phyloP scores from a whole-genome alignment of 345 rosid genomes.

The Adansonia digitata region DNA sequence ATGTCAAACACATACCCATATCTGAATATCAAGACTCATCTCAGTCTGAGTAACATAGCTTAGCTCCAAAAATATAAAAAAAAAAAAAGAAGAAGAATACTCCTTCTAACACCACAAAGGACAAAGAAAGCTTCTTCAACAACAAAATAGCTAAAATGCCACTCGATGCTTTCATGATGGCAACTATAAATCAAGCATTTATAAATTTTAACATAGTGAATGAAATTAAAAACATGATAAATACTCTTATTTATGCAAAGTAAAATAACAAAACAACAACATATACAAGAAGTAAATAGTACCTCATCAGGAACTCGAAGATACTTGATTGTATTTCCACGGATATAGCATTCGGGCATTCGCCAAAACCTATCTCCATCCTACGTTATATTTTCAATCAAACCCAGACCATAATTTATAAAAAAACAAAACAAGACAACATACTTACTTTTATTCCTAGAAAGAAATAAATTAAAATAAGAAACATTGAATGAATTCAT shows the following conservation, averaged over 20 bases:
- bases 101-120: background rate
- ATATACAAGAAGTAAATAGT: background rate
- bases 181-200: background rate
- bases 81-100: too few species aligned
- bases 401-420: background rate
- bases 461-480: background rate
- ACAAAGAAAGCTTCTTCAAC: background rate
- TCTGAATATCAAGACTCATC: too few species aligned
- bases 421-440: background rate
- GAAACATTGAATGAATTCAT: background rate
- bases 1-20: too few species aligned
- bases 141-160: background rate
- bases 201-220: background rate
- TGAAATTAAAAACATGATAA: background rate
- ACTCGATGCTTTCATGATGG: background rate
- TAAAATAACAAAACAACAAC: background rate
- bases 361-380: conserved; percentile 99
- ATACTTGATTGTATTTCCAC: conserved; percentile 96
- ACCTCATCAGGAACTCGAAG: conserved; percentile 99
- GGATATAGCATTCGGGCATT: conserved; percentile 99
- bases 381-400: conserved; percentile 31
- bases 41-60: too few species aligned
- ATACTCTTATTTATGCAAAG: background rate
- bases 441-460: background rate
- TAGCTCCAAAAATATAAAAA: too few species aligned